Conservation (phyloP, 805 yeast genomes). For the Ogataea allantospora region DNA sequence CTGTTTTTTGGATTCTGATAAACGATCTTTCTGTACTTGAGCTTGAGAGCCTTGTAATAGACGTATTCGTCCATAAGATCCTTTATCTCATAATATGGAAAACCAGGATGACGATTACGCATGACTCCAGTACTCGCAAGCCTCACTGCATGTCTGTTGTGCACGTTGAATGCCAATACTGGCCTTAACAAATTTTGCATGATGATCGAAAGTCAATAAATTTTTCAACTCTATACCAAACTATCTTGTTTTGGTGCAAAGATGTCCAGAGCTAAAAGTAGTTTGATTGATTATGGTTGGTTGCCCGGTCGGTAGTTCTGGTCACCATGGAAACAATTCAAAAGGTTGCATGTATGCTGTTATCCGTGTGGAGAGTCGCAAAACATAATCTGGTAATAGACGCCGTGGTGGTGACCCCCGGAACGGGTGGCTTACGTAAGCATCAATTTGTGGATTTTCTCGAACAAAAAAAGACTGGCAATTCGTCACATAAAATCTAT, state of each 20-base stretch:
- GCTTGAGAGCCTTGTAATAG: slow-evolving; percentile 24
- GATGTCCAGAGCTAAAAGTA: background rate
- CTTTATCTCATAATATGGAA: slow-evolving; percentile 22
- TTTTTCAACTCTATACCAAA: slow-evolving; percentile 3
- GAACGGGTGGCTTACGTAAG: slow-evolving; percentile 7
- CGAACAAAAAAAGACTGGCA: slow-evolving; percentile 11
- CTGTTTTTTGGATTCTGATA: slow-evolving; percentile 28
- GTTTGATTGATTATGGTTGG: too few species aligned
- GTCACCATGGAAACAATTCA: background rate
- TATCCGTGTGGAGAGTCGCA: too few species aligned
- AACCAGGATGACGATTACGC: slow-evolving; percentile 4
- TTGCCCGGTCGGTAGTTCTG: background rate
- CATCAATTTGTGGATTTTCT: slow-evolving; percentile 4
- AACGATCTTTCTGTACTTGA: slow-evolving; percentile 24
- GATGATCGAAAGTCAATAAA: slow-evolving; percentile 4
- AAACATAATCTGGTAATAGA: too few species aligned
- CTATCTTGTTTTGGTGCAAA: background rate
- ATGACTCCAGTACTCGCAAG: slow-evolving; percentile 1
- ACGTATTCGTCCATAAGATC: slow-evolving; percentile 31
- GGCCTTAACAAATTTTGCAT: slow-evolving; percentile 10
- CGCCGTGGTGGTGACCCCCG: too few species aligned
- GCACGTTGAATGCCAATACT: slow-evolving; percentile 1
- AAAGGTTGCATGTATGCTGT: background rate
- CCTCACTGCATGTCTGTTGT: background rate
- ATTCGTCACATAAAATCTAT: slow-evolving; percentile 2